Base-by-base conservation (phyloP, 1,284 basidiomycete genomes). In the Neonothopanus nambi region DNA sequence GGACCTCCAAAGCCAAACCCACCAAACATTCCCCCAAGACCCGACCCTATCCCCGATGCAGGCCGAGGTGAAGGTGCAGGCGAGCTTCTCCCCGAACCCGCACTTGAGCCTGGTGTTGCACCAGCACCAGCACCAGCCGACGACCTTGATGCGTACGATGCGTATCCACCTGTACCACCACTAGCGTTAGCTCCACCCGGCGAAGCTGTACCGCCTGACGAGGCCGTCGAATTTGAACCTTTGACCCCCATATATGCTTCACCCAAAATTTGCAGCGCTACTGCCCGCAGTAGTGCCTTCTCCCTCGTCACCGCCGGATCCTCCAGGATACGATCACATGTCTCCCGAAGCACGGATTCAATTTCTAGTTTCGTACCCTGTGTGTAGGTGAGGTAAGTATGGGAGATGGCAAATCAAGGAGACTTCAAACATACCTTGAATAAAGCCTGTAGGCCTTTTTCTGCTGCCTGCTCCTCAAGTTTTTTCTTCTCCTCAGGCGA, bases 291-390 rank as follows among this genome's bases (percentile, higher is more conserved):
- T 42, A 83, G 76, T 1, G 85, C 77, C 67, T 92, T 92, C 50
- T 80, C 74, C 4, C 81, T 75, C 0, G 79, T 52, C 40, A 88
- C 65, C 3, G 63, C 61, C 0, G 79, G 69, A 55, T 87, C 85
- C 46, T 78, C 77, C 4, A 99, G 78, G 15, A 98, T 81, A 18
- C 85, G 82, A 63, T 99, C 96, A 67, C 93, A 95, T 0, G 93
- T 93, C 69, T 98, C 96, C 35, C 96, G 84, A 9, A 99, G 78
- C 28, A 99, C 87, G 15, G 90, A 91, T 69, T 99, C 95, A 47
- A 98, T 85, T 69, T 98, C 96, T 17, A 98, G 83, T 67, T 97
- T 98, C 23, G 95, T 90, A 3, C 95, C 94, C 89, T 92, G 62
- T 30, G 33, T 23, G 13, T 12, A 45, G 24, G 41, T 7, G 18